phyloP scores from a whole-genome alignment of 169 alveolate species.

The Cryptosporidium felis region DNA sequence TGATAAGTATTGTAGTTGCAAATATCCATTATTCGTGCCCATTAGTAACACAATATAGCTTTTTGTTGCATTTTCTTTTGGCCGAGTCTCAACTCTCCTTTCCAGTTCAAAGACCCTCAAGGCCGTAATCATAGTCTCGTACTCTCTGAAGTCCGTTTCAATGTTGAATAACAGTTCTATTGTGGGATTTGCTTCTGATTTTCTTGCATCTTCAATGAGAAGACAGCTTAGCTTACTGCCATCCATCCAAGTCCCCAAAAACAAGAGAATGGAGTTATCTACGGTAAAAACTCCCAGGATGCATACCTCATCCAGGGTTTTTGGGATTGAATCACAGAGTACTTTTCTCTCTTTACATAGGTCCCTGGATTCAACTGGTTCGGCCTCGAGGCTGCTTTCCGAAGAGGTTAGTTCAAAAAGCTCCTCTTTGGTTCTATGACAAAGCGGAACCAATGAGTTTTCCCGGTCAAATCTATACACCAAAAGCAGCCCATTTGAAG shows the following conservation, averaged over 20 bases:
- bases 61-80: background rate
- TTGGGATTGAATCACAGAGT: background rate
- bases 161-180: background rate
- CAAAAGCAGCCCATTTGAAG: background rate
- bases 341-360: background rate
- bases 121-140: conserved; percentile 10
- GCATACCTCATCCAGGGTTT: conserved; percentile 11
- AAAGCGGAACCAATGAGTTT: background rate
- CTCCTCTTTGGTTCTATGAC: background rate
- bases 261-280: background rate
- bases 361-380: background rate
- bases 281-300: background rate
- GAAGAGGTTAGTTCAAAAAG: background rate
- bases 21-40: conserved; percentile 53
- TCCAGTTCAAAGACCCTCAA: conserved; percentile 3
- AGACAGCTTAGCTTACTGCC: conserved; percentile 15
- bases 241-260: conserved; percentile 55
- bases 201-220: background rate
- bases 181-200: background rate
- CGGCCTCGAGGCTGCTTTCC: background rate
- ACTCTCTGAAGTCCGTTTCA: conserved; percentile 37
- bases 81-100: background rate
- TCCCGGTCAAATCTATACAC: conserved; percentile 4
- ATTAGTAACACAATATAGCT: background rate
- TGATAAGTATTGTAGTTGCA: conserved; percentile 25